phyloP scores from a whole-genome alignment of 2,329 filamentous ascomycete genomes.

The Orbilia javanica region DNA sequence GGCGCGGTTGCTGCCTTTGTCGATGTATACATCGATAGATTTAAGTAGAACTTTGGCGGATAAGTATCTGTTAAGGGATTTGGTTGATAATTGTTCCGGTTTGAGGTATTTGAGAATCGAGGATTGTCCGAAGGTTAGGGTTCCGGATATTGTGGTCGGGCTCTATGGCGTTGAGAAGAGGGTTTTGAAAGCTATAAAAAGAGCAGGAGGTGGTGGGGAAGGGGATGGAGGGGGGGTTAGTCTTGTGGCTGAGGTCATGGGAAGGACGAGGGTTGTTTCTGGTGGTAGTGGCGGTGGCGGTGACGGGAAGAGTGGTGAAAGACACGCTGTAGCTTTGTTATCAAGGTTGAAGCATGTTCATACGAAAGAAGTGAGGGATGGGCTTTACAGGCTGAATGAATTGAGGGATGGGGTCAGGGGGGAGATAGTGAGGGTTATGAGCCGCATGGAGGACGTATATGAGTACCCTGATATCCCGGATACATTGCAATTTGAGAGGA shows the following conservation, averaged over 20 bases:
- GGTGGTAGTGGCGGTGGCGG: background rate
- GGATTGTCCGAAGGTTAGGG: slow-evolving; percentile 42
- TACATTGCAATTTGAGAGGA: background rate
- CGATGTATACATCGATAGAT: slow-evolving; percentile 42
- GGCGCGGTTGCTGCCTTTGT: slow-evolving; percentile 19
- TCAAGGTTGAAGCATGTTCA: slow-evolving; percentile 39
- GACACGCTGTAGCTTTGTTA: slow-evolving; percentile 1
- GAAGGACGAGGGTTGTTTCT: slow-evolving; percentile 7
- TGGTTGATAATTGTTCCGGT: slow-evolving; percentile 34
- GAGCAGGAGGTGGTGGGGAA: background rate
- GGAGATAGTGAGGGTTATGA: slow-evolving; percentile 46
- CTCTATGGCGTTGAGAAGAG: slow-evolving; percentile 47
- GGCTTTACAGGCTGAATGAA: slow-evolving; percentile 37
- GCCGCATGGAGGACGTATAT: slow-evolving; percentile 47
- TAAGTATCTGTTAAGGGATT: slow-evolving; percentile 38
- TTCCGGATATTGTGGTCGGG: slow-evolving; percentile 43
- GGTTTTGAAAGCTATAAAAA: slow-evolving; percentile 5
- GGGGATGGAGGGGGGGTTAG: slow-evolving; percentile 35
- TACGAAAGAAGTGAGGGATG: slow-evolving; percentile 49
- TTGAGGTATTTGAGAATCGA: slow-evolving; percentile 25
- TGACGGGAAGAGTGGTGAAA: background rate
- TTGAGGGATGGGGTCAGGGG: slow-evolving; percentile 41
- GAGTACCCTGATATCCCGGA: slow-evolving; percentile 35
- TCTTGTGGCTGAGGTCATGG: slow-evolving; percentile 50
- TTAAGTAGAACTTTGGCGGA: slow-evolving; percentile 47